phyloP scores from a whole-genome alignment of 2,329 filamentous ascomycete species.

The Ramichloridium luteum region DNA sequence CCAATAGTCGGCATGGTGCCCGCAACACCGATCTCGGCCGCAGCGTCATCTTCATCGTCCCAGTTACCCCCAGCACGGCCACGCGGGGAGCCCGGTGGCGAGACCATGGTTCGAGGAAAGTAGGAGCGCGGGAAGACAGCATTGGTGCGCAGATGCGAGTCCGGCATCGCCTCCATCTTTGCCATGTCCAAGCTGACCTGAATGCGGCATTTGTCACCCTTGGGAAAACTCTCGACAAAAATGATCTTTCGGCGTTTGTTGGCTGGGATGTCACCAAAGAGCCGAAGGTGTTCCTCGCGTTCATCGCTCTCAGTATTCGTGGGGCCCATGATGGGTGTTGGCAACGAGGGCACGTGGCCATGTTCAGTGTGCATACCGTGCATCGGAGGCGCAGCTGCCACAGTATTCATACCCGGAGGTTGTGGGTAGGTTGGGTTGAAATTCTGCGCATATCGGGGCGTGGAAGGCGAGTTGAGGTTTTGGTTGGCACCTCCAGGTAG shows the following conservation, averaged over 20 bases:
- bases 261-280: conserved; percentile 82
- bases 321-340: conserved; percentile 27
- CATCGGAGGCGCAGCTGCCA: conserved; percentile 49
- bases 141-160: conserved; percentile 82
- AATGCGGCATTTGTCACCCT: conserved; percentile 70
- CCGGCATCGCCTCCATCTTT: conserved; percentile 89
- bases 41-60: conserved; percentile 44
- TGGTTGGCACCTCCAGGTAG: too few species aligned
- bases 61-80: conserved; percentile 64
- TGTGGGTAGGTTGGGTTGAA: conserved; percentile 60
- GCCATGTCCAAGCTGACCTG: conserved; percentile 87
- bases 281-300: conserved; percentile 48
- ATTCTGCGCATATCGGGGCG: conserved; percentile 61
- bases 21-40: conserved; percentile 29
- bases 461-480: conserved; percentile 43
- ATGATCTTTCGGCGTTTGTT: conserved; percentile 94
- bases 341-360: conserved; percentile 24
- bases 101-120: conserved; percentile 87
- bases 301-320: conserved; percentile 36
- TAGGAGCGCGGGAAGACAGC: conserved; percentile 86
- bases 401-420: conserved; percentile 53
- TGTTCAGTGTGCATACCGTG: conserved; percentile 29
- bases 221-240: conserved; percentile 78
- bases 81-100: conserved; percentile 62
- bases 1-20: conserved; percentile 26